Percentiles rank a stretch among this genome's conserved stretches.
phyloP scores from a whole-genome alignment of 768 basidiomycete genomes.

The Tephrocybe sp. region DNA sequence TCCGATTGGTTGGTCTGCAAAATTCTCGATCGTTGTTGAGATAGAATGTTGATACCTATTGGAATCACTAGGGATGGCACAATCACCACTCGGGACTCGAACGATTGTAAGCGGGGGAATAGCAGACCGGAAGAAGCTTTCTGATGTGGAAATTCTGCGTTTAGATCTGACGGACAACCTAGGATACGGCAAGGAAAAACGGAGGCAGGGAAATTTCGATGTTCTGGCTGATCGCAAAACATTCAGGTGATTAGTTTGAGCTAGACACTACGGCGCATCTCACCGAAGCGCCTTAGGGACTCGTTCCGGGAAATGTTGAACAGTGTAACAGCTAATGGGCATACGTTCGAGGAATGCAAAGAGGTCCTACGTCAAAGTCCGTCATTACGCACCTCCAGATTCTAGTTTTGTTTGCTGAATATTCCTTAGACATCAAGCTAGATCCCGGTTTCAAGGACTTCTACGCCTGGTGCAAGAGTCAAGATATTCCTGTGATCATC shows the following conservation, averaged over 20 bases:
- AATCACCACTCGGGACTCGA: constrained; percentile 90
- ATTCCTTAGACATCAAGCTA: constrained; percentile 69
- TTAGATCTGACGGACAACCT: constrained; percentile 87
- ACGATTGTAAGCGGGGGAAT: constrained; percentile 66
- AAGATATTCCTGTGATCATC: constrained; percentile 87
- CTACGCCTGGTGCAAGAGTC: constrained; percentile 76
- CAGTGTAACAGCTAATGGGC: constrained; percentile 71
- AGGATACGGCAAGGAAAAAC: constrained; percentile 76
- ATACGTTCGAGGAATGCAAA: constrained; percentile 86
- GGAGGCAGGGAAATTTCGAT: constrained; percentile 73
- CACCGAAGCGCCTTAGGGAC: constrained; percentile 52
- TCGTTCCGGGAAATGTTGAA: constrained; percentile 85
- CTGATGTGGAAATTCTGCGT: background rate
- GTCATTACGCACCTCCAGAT: constrained; percentile 7
- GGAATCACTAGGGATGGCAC: constrained; percentile 77
- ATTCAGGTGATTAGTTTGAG: constrained; percentile 57
- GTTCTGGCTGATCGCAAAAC: constrained; percentile 65
- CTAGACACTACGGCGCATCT: background rate
- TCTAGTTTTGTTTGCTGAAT: constrained; percentile 7
- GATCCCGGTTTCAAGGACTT: constrained; percentile 91
- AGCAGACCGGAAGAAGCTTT: background rate
- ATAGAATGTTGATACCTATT: no score
- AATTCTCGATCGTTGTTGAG: background rate
- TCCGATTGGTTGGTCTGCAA: constrained; percentile 79
- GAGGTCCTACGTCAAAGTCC: constrained; percentile 69